Percentiles rank a stretch among this genome's conserved stretches.
Conservation (phyloP, 2,329 filamentous ascomycete species). For the Colletotrichum eremochloae region DNA sequence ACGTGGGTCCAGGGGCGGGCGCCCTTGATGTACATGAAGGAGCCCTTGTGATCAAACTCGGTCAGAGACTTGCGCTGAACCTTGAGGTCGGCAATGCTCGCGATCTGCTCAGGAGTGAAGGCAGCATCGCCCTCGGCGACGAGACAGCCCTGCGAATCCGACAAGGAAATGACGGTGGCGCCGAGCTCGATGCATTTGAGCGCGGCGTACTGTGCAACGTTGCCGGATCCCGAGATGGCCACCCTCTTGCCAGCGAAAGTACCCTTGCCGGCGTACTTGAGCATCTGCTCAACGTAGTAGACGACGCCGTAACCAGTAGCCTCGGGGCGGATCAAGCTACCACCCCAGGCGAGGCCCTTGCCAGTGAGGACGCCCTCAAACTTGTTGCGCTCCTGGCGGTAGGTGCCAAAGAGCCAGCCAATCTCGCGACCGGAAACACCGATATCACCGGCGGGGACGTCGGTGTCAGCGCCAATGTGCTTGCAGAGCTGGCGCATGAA, state of each 20-base stretch:
- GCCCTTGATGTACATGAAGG: conserved; percentile 89
- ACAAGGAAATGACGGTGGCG: conserved; percentile 90
- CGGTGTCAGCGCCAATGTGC: conserved; percentile 96
- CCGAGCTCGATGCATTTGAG: conserved; percentile 97
- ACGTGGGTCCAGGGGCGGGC: conserved; percentile 93
- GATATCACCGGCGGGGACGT: conserved; percentile 97
- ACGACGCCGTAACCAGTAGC: conserved; percentile 96
- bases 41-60: conserved; percentile 72
- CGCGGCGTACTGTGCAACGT: conserved; percentile 97
- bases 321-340: conserved; percentile 93
- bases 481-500: conserved; percentile 97
- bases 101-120: conserved; percentile 85
- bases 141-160: conserved; percentile 89
- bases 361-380: conserved; percentile 98
- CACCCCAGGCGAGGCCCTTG: conserved; percentile 94
- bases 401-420: conserved; percentile 94
- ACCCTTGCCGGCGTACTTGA: conserved; percentile 88
- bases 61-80: conserved; percentile 86
- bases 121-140: conserved; percentile 77
- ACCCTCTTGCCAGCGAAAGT: conserved; percentile 92
- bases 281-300: conserved; percentile 98
- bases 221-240: conserved; percentile 95
- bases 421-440: conserved; percentile 94
- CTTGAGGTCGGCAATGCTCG: conserved; percentile 87
- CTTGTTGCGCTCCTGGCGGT: conserved; percentile 87